phyloP scores from a whole-genome alignment of 202 grass and related monocot genomes.

The Setaria italica region DNA sequence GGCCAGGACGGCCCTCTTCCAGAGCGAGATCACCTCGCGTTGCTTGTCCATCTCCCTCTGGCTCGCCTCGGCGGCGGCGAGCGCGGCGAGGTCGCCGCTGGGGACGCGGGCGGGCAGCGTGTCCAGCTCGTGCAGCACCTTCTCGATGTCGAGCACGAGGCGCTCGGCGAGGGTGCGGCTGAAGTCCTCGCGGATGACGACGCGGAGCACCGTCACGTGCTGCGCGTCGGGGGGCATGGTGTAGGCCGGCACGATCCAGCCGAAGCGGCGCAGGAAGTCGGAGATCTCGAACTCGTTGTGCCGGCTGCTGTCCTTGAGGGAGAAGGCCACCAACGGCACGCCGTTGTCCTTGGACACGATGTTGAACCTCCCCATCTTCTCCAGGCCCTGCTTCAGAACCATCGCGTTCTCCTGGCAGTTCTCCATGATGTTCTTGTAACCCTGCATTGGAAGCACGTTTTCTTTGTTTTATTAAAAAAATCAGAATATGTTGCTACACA shows the following conservation, averaged over 20 bases:
- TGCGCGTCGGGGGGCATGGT: slow-evolving; percentile 90
- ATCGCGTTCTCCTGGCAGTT: slow-evolving; percentile 89
- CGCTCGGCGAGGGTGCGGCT: slow-evolving; percentile 95
- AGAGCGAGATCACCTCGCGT: slow-evolving; percentile 56
- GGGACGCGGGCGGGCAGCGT: slow-evolving; percentile 46
- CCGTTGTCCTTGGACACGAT: slow-evolving; percentile 91
- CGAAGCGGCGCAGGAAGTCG: slow-evolving; percentile 82
- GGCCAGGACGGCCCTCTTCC: slow-evolving; percentile 65
- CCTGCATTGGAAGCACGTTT: slow-evolving; percentile 46
- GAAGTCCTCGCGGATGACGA: slow-evolving; percentile 88
- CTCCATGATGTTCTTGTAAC: slow-evolving; percentile 93
- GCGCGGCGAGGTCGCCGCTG: slow-evolving; percentile 11
- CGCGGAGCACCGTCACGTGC: slow-evolving; percentile 79
- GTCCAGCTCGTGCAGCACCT: slow-evolving; percentile 87
- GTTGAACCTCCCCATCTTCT: slow-evolving; percentile 66
- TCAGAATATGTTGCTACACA: background rate
- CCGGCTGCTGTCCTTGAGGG: slow-evolving; percentile 79
- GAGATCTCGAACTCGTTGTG: slow-evolving; percentile 92
- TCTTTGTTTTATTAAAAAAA: background rate
- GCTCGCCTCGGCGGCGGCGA: background rate
- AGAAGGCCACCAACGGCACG: slow-evolving; percentile 92
- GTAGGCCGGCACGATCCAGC: slow-evolving; percentile 98
- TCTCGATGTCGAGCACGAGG: slow-evolving; percentile 74
- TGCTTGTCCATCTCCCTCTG: slow-evolving; percentile 40
- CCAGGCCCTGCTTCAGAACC: slow-evolving; percentile 72